Base-by-base conservation (phyloP, 2,329 filamentous ascomycete genomes). In the Colletotrichum sp. region DNA sequence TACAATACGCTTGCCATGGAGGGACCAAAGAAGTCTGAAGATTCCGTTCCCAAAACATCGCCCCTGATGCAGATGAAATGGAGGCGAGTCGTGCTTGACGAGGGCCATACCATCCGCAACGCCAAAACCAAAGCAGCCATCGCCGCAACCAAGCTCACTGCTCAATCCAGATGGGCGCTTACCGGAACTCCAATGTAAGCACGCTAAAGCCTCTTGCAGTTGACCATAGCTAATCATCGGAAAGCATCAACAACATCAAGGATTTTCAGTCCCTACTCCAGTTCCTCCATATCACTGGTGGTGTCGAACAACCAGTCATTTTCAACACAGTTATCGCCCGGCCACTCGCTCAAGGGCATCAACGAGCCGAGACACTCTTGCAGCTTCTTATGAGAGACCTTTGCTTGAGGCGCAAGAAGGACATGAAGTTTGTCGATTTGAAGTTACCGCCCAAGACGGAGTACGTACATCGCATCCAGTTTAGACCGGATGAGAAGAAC, bases 371-470 rank as follows among this genome's bases (percentile, higher is more conserved):
- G 63, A 83, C 89, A 13, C 86, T 96, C 5, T 88, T 97, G 5
- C 94, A 96, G 80, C 89, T 92, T 7, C 88, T 98, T 59, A 96
- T 98, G 92, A 89, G 89, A n/a, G 92, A 94, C 21, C 90, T 98
- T 62, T 97, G 94, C 79, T 87, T 98, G 26, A 91, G 96, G 48
- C 91, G 96, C 48, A 94, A 92, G 83, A 98, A 98, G 82, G 93
- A 96, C 71, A 98, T 98, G 95, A 89, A 90, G 7, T 98, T 97
- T 80, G 90, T 98, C 68, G 95, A 98, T 78, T 86, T 98, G 24
- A 94, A 92, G 76, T 88, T 98, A 10, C 95, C 96, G 0, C 87
- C 92, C 16, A 92, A 97, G 80, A 93, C 92, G 1, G 95, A 96
- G 81, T 96, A 94, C 78, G 88, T 97, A 7, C 93, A 97, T 79